These are phyloP conservation scores for Suillus fuscotomentosus DNA, from an alignment of 768 basidiomycete species.

Conservation along the genomic window DNA sequence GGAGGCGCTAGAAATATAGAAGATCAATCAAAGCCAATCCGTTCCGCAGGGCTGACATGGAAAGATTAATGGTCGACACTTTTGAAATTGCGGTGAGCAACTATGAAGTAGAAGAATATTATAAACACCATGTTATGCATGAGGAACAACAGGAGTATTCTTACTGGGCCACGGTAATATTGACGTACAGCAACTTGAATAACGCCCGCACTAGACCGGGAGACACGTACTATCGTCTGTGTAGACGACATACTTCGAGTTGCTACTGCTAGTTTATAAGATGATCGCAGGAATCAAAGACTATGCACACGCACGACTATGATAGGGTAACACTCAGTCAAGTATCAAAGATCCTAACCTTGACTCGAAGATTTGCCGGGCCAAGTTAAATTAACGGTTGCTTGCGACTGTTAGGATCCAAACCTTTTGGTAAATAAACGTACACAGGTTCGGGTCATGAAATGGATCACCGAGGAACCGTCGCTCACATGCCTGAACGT, in stretches of 20 bases:
- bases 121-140: background rate
- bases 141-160: background rate
- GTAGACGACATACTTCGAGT: background rate
- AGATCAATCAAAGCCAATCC: background rate
- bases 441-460: background rate
- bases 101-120: background rate
- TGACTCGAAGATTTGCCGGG: no score
- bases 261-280: no score
- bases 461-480: no score
- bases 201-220: no score
- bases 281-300: background rate
- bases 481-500: no score
- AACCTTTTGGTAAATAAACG: slow-evolving; percentile 1
- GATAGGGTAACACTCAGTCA: background rate
- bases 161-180: background rate
- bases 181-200: background rate
- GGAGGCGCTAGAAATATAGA: background rate
- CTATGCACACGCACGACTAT: background rate
- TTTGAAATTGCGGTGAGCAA: background rate
- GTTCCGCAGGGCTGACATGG: background rate
- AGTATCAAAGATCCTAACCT: no score
- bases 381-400: background rate
- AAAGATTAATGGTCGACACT: background rate
- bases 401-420: background rate
- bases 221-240: background rate